Base-by-base conservation (phyloP, 2,329 filamentous ascomycete species). In the Pseudogymnoascus sp. region DNA sequence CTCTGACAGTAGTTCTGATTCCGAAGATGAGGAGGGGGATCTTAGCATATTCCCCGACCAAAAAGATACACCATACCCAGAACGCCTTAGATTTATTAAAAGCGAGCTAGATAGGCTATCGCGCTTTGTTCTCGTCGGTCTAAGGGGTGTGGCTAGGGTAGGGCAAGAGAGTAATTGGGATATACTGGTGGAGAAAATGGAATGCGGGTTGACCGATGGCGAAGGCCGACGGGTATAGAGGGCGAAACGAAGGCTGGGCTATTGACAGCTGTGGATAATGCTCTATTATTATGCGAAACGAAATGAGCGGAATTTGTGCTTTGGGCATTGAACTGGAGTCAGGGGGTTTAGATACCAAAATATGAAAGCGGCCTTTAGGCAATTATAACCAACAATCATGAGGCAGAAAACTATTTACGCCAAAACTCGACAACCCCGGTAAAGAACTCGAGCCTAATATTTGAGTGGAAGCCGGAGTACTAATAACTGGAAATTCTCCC, bases 171-270 rank as follows among this genome's bases (percentile, higher is more conserved):
- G 70, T 33, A 84, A 87, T 72, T 93, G 92, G 89, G 90, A 95
- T 74, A 85, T 89, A 65, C 73, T 96, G 65, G 91, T 89, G 0
- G 91, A 96, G 74, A 89, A 88, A 78, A 74, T 96, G 50, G 88
- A 93, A 69, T 80, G 80, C 70, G 76, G 78, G 1, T 59, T 73
- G 26, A 69, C 63, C 6, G 60, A 61, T 19, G 50, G 61, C 8
- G 61, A 42, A 56, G n/a, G 50, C 29, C 50, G 50, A 7, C 29
- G 50, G 29, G 29, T 8, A 21, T 56, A 56, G 5, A 3, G 14
- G 29, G 5, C 26, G 26, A 19, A 53, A 33, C 11, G 5, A 13
- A n/a, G 26, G 29, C 13, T 56, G 50, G 50, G 10, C 19, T 56
- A 31, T 33, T 33, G 13, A 19, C 29, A 13, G 50, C 14, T 56